A percentile compares a stretch with the other conserved stretches of the same genome.
Conservation (phyloP, 2,329 filamentous ascomycete genomes). For the Plenodomus biglobosus region DNA sequence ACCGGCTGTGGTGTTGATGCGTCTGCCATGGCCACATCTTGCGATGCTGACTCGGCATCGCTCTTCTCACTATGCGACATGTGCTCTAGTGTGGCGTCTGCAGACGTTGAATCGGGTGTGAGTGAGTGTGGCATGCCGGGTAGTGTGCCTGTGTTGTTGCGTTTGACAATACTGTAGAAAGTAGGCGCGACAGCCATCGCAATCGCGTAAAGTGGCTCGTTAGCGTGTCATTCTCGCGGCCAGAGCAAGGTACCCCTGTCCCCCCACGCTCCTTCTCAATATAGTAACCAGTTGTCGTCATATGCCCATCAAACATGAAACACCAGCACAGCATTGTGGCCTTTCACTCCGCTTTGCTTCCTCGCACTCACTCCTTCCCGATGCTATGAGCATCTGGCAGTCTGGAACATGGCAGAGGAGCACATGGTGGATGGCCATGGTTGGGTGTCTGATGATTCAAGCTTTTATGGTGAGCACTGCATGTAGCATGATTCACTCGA, state of each 20-base stretch:
- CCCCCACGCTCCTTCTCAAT: slow-evolving; percentile 12
- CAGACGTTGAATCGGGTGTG: slow-evolving; percentile 44
- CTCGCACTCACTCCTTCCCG: too few species aligned
- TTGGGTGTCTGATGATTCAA: slow-evolving; percentile 48
- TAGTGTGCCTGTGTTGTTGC: slow-evolving; percentile 2
- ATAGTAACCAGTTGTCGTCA: slow-evolving; percentile 14
- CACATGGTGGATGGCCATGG: slow-evolving; percentile 35
- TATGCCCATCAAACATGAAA: slow-evolving; percentile 2
- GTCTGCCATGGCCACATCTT: slow-evolving; percentile 38
- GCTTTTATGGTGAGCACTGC: slow-evolving; percentile 47
- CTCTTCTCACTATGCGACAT: slow-evolving; percentile 45
- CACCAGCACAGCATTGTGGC: slow-evolving; percentile 2
- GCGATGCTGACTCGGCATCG: slow-evolving; percentile 31
- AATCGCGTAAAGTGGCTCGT: slow-evolving; percentile 14
- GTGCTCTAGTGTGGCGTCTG: slow-evolving; percentile 39
- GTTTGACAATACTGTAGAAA: slow-evolving; percentile 4
- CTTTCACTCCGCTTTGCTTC: too few species aligned
- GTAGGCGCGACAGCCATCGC: slow-evolving; percentile 19
- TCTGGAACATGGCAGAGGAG: slow-evolving; percentile 25
- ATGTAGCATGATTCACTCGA: not conserved
- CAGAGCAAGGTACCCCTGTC: slow-evolving; percentile 16
- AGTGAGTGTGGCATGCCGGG: slow-evolving; percentile 51
- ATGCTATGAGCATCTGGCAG: slow-evolving; percentile 7
- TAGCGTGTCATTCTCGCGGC: slow-evolving; percentile 26
- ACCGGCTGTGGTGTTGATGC: slow-evolving; percentile 26